Conservation (phyloP, 1,139 yeast genomes). For the Hyphopichia fennica region DNA sequence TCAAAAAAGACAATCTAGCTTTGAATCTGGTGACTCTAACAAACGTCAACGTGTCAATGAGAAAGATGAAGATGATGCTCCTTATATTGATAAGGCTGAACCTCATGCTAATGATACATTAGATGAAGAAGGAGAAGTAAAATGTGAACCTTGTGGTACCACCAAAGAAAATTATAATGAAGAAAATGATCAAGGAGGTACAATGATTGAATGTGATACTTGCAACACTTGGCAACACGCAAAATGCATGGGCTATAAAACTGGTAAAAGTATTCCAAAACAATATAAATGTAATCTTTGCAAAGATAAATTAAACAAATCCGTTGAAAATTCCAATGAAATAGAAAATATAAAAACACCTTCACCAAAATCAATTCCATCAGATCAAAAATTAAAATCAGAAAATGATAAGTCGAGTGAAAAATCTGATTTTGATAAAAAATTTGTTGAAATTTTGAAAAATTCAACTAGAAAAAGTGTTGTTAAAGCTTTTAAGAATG, state of each 20-base stretch:
- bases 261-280: slow-evolving; percentile 27
- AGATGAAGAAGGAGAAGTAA: slow-evolving; percentile 51
- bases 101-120: slow-evolving; percentile 16
- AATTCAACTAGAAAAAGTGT: slow-evolving; percentile 37
- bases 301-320: slow-evolving; percentile 2
- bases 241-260: slow-evolving; percentile 59
- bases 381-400: too few relatives aligned
- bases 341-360: too few relatives aligned
- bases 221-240: slow-evolving; percentile 89
- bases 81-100: slow-evolving; percentile 8
- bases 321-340: too few relatives aligned
- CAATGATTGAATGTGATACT: slow-evolving; percentile 77
- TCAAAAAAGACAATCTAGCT: not conserved
- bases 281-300: slow-evolving; percentile 36
- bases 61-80: slow-evolving; percentile 10
- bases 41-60: slow-evolving; percentile 25
- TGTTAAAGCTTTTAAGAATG: slow-evolving; percentile 37
- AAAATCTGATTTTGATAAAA: not conserved
- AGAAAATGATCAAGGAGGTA: slow-evolving; percentile 57
- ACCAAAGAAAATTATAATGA: slow-evolving; percentile 63
- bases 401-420: not conserved
- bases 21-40: slow-evolving; percentile 7
- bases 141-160: slow-evolving; percentile 66
- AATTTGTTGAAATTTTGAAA: slow-evolving; percentile 16
- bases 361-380: too few relatives aligned